Evolutionary conservation across 2,329 filamentous ascomycete genomes (phyloP), one percentile per base, ranked within the genome.

Genomic region (Aspergillus pseudoterreus): DNA sequence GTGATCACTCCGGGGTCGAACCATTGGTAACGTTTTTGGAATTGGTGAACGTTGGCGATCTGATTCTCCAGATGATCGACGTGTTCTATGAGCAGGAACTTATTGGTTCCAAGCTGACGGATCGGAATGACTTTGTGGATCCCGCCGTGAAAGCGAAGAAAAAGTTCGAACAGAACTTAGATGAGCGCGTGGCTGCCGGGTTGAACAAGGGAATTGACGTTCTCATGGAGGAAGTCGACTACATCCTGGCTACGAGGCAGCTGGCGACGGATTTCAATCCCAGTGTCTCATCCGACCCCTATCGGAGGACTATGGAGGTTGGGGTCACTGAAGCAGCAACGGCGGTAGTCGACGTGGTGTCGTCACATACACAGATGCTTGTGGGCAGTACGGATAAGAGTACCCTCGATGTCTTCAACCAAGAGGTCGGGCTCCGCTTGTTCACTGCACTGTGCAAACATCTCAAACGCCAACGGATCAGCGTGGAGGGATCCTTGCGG

Each of bases 11-110:
- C 10, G 89, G 88, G 1, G 92, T 96, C 6, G 90, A 91, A 49
- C 94, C 94, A 2, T 80, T 99, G 4, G 91, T 96, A 43, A 96
- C 90, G 0, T 99, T 99, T 64, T 84, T 99, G 55, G 94, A 99
- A 73, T 82, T 99, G 24, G 94, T 99, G 69, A 99, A 99, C 66
- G 92, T 99, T 1, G 94, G 94, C 52, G 94, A 99, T 69, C 79
- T 99, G 52, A 99, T 99, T 62, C 90, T 95, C 53, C 94, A 99
- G 70, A 99, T 99, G 94, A 84, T 99, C 52, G 94, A 99, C 67
- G 91, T 99, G 32, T 99, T 99, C 68, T 99, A 95, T 72, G 88
- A 95, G 67, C 94, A 97, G 73, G 94, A 99, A 73, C 82, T 99
- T 24, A 84, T 91, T 5, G 82, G 84, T 1, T 83, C 88, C 12